Base-by-base conservation (phyloP, 2,329 filamentous ascomycete genomes). In the Clarireedia sp. region DNA sequence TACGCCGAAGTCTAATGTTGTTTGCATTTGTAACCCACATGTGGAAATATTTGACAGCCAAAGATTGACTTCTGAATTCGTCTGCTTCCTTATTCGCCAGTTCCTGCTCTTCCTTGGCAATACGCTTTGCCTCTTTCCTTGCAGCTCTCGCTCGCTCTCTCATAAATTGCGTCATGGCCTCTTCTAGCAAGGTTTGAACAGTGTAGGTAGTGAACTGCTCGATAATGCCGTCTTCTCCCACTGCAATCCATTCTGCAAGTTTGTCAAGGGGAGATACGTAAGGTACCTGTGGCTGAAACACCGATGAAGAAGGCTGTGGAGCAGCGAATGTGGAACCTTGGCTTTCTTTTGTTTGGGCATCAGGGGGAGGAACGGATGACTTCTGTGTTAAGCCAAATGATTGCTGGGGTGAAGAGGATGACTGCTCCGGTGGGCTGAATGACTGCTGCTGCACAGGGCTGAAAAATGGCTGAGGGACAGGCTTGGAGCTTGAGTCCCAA, bases 201-300 rank as follows among this genome's bases (percentile, higher is more conserved):
- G 60, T 57, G 26, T 54, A 58, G 7, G 57, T 55, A 17, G 55
- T 65, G 47, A 69, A 69, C 36, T 70, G 64, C 19, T 69, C 67
- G 14, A 70, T 29, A n/a, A 70, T 53, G 10, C 68, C 68, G 33
- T 63, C 62, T 19, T 64, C 58, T 2, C 66, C 68, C 6, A 64
- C 51, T 8, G 59, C 46, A 45, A 64, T 43, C 68, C 68, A 69
- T 23, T 66, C 52, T 16, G 64, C 48, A 17, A 68, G 46, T 17
- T 50, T 49, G 7, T 55, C 52, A 23, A 55, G 19, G 9, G 55
- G 16, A 10, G 46, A 24, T 2, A 26, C 19, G 24, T 56, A n/a
- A 19, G 48, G 37, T 49, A n/a, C 10, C 9, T 24, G 33, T 36
- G 19, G 19, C 16, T 29, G 43, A 10, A 41, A 10, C 10, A 14